Base-by-base conservation (phyloP, 1,284 basidiomycete genomes). In the Inonotus hispidus region DNA sequence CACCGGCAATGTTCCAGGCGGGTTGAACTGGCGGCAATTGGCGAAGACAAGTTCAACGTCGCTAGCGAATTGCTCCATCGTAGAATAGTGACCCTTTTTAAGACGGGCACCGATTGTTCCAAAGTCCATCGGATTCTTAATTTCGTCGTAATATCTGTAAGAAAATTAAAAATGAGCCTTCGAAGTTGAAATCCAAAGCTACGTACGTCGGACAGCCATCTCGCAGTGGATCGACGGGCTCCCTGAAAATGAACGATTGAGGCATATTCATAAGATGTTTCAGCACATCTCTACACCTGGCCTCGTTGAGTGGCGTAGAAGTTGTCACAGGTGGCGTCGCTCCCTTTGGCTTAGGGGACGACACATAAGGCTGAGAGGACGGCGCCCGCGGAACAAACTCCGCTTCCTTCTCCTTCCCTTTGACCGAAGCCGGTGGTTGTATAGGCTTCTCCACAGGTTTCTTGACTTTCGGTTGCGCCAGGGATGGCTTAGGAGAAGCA, bases 111-210 rank as follows among this genome's bases (percentile, higher is more conserved):
- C 73, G 70, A 98, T 92, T 10, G 95, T 97, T 10, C 85, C 85
- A 59, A 98, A 87, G 74, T 99, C 95, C 94, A 98, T 99, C 5
- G 97, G 97, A 65, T 90, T 75, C 66, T 84, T 79, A 71, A 99
- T 98, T 75, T 98, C 97, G 10, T 97, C 86, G 62, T 91, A 86
- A 72, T 99, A 99, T 16, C 93, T 95, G 66, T 27, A 66, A 37
- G 19, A 21, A 23, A 43, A 53, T 64, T 57, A 19, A 60, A 60
- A 49, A 13, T 56, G 45, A 61, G 35, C 41, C 19, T 53, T 53
- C 65, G 58, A 43, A 56, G 46, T 21, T 14, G 25, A 23, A 14
- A 32, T 4, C 25, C 25, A 35, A 29, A 47, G 54, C 27, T 57
- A 81, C 88, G 73, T 70, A 94, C 88, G 92, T 93, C 45, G 92